These are phyloP conservation scores for Xylaria flabelliformis DNA, from an alignment of 495 filamentous ascomycete genomes.

Conservation along the genomic window DNA sequence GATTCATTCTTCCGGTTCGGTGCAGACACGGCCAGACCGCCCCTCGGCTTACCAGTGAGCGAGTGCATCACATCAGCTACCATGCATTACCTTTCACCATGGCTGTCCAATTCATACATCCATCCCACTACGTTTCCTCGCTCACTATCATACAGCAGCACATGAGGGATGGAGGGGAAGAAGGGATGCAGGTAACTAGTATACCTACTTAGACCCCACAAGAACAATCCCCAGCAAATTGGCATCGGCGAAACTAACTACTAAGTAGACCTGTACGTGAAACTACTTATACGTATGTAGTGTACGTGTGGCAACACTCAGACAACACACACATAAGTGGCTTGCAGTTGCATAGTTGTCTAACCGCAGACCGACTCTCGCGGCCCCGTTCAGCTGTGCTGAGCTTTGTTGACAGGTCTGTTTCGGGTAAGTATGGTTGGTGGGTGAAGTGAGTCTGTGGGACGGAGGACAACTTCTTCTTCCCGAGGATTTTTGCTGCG, in stretches of 20 bases:
- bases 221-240: background rate
- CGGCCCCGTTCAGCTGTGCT: constrained; percentile 8
- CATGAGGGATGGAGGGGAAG: background rate
- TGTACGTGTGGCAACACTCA: background rate
- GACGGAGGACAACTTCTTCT: too few relatives aligned
- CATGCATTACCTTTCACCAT: background rate
- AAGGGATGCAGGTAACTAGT: too few relatives aligned
- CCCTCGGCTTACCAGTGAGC: background rate
- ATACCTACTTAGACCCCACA: too few relatives aligned
- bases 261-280: too few relatives aligned
- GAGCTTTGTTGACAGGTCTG: background rate
- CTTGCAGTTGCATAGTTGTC: constrained; percentile 1
- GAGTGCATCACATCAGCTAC: constrained; percentile 12
- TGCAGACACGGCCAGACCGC: background rate
- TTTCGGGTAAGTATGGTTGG: background rate
- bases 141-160: background rate
- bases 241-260: background rate
- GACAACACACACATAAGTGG: constrained; percentile 15
- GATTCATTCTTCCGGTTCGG: background rate
- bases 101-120: background rate
- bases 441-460: too few relatives aligned
- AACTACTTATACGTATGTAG: too few relatives aligned
- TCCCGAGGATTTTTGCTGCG: background rate
- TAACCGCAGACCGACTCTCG: background rate
- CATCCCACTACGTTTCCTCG: background rate